These are phyloP conservation scores for Polygonum maritimum DNA, from an alignment of 148 eudicot species.

Conservation along the genomic window DNA sequence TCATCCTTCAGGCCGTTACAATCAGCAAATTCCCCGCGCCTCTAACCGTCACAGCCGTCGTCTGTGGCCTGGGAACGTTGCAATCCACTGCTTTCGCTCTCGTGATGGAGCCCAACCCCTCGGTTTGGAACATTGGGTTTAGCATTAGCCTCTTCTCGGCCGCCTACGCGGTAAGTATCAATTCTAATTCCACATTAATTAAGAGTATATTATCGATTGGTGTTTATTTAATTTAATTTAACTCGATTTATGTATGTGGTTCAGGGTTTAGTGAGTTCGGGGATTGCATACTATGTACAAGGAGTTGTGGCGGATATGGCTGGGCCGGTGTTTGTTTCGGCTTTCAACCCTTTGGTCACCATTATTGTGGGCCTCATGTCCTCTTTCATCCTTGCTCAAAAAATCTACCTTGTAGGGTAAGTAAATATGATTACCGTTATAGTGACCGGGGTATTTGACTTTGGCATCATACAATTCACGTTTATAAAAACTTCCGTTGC, in stretches of 20 bases:
- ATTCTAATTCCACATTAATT: neutral
- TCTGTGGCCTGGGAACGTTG: slow-evolving; percentile 19
- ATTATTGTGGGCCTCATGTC: neutral
- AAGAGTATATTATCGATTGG: neutral
- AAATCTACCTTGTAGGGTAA: neutral
- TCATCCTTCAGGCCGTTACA: slow-evolving; percentile 23
- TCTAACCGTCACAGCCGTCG: slow-evolving; percentile 15
- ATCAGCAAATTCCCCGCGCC: slow-evolving; percentile 15
- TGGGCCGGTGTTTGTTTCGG: neutral
- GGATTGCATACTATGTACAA: slow-evolving; percentile 6
- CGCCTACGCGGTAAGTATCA: slow-evolving; percentile 55
- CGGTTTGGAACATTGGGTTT: slow-evolving; percentile 16
- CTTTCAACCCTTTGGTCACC: slow-evolving; percentile 2
- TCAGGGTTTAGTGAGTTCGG: neutral
- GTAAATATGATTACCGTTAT: neutral
- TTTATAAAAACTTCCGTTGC: too few relatives aligned
- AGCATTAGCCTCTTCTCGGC: slow-evolving; percentile 22
- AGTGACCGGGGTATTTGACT: too few relatives aligned
- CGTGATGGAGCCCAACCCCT: slow-evolving; percentile 16
- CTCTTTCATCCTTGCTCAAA: neutral
- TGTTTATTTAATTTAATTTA: neutral
- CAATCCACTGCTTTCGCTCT: slow-evolving; percentile 17
- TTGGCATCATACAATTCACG: too few relatives aligned
- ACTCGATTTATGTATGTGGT: neutral
- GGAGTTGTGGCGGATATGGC: slow-evolving; percentile 1